Conservation (phyloP, 1,139 yeast species). For the Protomyces inouyei region DNA sequence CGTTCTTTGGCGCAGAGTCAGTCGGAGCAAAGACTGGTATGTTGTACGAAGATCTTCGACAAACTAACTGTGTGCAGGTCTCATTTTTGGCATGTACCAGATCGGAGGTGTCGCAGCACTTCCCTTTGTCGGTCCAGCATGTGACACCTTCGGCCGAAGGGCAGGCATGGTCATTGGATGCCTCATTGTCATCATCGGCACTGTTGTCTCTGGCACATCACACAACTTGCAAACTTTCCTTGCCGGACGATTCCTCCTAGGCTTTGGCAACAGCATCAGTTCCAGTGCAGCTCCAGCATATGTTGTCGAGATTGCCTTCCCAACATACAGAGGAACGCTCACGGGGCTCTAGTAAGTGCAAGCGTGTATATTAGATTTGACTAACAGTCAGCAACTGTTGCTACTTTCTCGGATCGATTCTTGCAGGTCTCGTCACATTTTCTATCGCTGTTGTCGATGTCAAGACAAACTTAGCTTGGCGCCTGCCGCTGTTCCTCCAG, state of each 20-base stretch:
- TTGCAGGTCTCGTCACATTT: slow-evolving; percentile 54
- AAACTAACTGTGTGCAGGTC: slow-evolving; percentile 41
- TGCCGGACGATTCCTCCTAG: slow-evolving; percentile 48
- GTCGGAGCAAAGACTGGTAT: slow-evolving; percentile 46
- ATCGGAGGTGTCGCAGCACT: slow-evolving; percentile 36
- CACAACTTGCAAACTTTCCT: slow-evolving; percentile 46
- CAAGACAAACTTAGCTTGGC: slow-evolving; percentile 38
- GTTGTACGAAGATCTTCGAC: slow-evolving; percentile 25
- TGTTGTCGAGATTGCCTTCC: slow-evolving; percentile 44
- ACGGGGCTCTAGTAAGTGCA: slow-evolving; percentile 43
- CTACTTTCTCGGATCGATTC: slow-evolving; percentile 52
- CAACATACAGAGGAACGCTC: slow-evolving; percentile 46
- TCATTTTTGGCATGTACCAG: slow-evolving; percentile 43
- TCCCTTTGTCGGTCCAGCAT: slow-evolving; percentile 38
- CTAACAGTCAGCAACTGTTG: slow-evolving; percentile 41
- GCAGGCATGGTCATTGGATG: slow-evolving; percentile 44
- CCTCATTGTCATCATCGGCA: slow-evolving; percentile 45
- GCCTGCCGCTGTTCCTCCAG: slow-evolving; percentile 39
- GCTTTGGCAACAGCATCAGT: slow-evolving; percentile 48
- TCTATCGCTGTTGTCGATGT: slow-evolving; percentile 33
- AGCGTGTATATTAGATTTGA: too few species aligned
- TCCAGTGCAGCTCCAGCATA: slow-evolving; percentile 44
- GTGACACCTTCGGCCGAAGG: slow-evolving; percentile 51
- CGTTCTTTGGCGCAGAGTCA: slow-evolving; percentile 42
- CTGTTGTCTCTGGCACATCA: slow-evolving; percentile 46